Conservation (phyloP, 2,329 filamentous ascomycete species). For the Cercospora berteroae region DNA sequence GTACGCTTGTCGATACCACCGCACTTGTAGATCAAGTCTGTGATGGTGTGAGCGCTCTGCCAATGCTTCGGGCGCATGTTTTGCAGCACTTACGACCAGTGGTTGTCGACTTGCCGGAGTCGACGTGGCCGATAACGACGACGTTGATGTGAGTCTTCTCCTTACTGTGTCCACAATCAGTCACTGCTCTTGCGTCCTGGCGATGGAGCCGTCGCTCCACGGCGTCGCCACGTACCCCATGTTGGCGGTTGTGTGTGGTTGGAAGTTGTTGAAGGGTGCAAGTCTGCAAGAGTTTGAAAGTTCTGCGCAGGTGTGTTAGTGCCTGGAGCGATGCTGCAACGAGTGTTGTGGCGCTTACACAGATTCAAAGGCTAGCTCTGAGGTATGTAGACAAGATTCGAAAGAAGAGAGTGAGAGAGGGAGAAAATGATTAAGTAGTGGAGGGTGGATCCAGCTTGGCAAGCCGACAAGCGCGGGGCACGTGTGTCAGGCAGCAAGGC, state of each 20-base stretch:
- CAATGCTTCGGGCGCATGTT: constrained; percentile 34
- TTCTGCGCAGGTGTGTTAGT: constrained; percentile 5
- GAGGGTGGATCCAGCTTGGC: constrained; percentile 2
- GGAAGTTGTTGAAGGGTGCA: constrained; percentile 24
- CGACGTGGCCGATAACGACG: constrained; percentile 99
- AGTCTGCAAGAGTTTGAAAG: constrained; percentile 15
- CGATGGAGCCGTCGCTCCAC: constrained; percentile 18
- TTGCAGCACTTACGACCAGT: constrained; percentile 64
- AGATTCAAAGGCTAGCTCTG: constrained; percentile 12
- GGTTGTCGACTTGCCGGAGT: constrained; percentile 98
- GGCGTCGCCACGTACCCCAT: constrained; percentile 57
- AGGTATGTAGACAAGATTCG: constrained; percentile 14
- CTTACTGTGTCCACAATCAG: constrained; percentile 64
- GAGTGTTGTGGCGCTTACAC: constrained; percentile 1
- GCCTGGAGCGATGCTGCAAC: not conserved
- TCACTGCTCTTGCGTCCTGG: constrained; percentile 19
- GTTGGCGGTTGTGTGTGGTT: constrained; percentile 45
- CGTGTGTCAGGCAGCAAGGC: constrained; percentile 3
- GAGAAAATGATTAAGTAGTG: constrained; percentile 7
- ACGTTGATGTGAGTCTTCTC: constrained; percentile 93
- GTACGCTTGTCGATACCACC: constrained; percentile 99
- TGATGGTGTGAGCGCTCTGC: constrained; percentile 59
- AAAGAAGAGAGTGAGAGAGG: constrained; percentile 11
- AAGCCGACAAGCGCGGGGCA: constrained; percentile 6
- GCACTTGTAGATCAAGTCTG: constrained; percentile 99